phyloP scores from a whole-genome alignment of 805 yeast genomes.

The Lipomyces spencermartinsiae region DNA sequence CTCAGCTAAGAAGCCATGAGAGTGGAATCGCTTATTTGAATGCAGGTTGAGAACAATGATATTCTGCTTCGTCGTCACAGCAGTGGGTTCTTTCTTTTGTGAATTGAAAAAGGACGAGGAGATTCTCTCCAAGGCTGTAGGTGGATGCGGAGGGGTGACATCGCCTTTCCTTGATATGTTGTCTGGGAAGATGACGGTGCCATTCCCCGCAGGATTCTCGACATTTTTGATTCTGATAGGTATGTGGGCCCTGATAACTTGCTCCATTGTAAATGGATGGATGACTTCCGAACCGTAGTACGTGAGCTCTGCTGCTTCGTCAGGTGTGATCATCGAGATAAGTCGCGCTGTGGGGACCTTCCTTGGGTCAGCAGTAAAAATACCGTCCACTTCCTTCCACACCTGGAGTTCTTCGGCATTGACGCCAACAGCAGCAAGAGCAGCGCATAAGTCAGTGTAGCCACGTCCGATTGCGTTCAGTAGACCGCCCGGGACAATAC shows the following conservation, averaged over 20 bases:
- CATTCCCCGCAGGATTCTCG: constrained; percentile 88
- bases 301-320: constrained; percentile 97
- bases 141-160: constrained; percentile 93
- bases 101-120: constrained; percentile 49
- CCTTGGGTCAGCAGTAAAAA: constrained; percentile 97
- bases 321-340: constrained; percentile 89
- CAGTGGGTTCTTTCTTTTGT: constrained; percentile 67
- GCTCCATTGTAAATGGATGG: constrained; percentile 99
- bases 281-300: constrained; percentile 98
- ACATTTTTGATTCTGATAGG: constrained; percentile 98
- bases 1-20: constrained; percentile 93
- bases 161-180: constrained; percentile 85
- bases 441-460: constrained; percentile 97
- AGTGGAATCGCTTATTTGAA: constrained; percentile 87
- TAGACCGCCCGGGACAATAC: constrained; percentile 94
- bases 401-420: constrained; percentile 94
- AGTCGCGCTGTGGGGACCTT: constrained; percentile 90
- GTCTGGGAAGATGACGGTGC: constrained; percentile 94
- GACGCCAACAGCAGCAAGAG: constrained; percentile 90
- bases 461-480: constrained; percentile 95
- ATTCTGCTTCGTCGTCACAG: constrained; percentile 92
- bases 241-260: constrained; percentile 92
- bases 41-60: constrained; percentile 92
- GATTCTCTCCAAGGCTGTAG: constrained; percentile 68
- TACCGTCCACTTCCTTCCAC: constrained; percentile 99